Percentiles rank a stretch among this genome's conserved stretches.
Evolutionary conservation across 495 filamentous ascomycete species (phyloP).

Genomic region (Daldinia childiae): DNA sequence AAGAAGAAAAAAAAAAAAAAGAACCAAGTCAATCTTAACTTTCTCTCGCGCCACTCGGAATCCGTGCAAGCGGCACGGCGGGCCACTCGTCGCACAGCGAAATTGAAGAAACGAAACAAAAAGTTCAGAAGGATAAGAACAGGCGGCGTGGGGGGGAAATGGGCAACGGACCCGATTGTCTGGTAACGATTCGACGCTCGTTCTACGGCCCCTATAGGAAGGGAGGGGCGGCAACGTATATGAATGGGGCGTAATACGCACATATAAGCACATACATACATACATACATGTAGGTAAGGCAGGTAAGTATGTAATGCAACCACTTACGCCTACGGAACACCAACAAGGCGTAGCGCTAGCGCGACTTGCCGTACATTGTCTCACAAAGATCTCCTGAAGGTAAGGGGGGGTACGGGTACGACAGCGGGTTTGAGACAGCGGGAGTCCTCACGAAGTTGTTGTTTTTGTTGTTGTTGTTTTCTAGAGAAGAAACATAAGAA

Average conservation of each 20-base stretch:
- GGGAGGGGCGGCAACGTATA: slow-evolving; percentile 31
- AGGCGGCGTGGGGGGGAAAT: slow-evolving; percentile 4
- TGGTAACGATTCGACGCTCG: slow-evolving; percentile 31
- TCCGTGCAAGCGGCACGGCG: slow-evolving; percentile 8
- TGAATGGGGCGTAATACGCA: slow-evolving; percentile 37
- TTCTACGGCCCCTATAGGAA: slow-evolving; percentile 28
- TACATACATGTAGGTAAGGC: no score
- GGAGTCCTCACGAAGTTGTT: slow-evolving; percentile 4
- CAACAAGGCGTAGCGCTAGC: slow-evolving; percentile 16
- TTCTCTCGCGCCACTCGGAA: slow-evolving; percentile 7
- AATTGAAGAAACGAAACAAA: no score
- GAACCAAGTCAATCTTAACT: neutral
- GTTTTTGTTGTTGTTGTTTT: neutral
- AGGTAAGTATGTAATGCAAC: no score
- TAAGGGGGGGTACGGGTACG: neutral
- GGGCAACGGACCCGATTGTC: slow-evolving; percentile 28
- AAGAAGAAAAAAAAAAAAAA: no score
- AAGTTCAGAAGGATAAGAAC: no score
- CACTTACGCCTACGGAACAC: slow-evolving; percentile 21
- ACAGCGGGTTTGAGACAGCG: slow-evolving; percentile 7
- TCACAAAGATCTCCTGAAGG: slow-evolving; percentile 17
- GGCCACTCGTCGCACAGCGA: slow-evolving; percentile 6
- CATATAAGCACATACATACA: slow-evolving; percentile 5
- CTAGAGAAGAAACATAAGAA: neutral
- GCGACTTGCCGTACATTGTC: slow-evolving; percentile 11